A percentile compares a stretch with the other conserved stretches of the same genome.
Evolutionary conservation across 1,139 yeast species (phyloP).

Genomic region (Yamadazyma jaroonii): DNA sequence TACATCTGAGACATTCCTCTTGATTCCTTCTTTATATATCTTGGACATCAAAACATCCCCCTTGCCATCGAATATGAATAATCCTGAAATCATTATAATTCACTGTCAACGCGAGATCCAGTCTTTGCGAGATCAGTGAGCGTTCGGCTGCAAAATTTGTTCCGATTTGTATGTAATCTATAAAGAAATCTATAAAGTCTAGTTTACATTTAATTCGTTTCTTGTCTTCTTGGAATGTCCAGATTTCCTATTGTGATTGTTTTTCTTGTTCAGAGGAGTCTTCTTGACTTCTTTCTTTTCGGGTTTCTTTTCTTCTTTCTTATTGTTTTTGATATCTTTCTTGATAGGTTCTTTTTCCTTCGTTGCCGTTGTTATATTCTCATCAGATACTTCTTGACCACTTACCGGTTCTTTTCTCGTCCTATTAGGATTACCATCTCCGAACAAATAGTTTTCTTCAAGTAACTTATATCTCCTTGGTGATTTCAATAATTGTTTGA

Average conservation of each 20-base stretch:
- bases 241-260: constrained; percentile 62
- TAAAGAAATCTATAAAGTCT: too few relatives aligned
- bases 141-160: too few relatives aligned
- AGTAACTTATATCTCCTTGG: constrained; percentile 58
- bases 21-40: constrained; percentile 66
- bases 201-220: neutral
- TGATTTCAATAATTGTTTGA: constrained; percentile 64
- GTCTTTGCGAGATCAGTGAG: neutral
- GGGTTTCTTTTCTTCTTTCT: constrained; percentile 5
- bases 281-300: constrained; percentile 3
- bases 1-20: constrained; percentile 73
- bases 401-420: too few relatives aligned
- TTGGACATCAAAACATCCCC: constrained; percentile 88
- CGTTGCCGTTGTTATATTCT: constrained; percentile 3
- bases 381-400: too few relatives aligned
- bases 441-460: constrained; percentile 59
- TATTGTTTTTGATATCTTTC: constrained; percentile 1
- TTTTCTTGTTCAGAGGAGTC: constrained; percentile 21
- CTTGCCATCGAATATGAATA: constrained; percentile 70
- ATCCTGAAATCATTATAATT: constrained; percentile 67
- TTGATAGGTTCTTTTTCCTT: neutral
- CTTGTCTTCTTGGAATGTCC: constrained; percentile 44
- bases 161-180: neutral
- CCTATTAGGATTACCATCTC: constrained; percentile 31
- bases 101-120: constrained; percentile 3